phyloP scores from a whole-genome alignment of 31 red algal species.

The Odonthalia washingtoniensis region DNA sequence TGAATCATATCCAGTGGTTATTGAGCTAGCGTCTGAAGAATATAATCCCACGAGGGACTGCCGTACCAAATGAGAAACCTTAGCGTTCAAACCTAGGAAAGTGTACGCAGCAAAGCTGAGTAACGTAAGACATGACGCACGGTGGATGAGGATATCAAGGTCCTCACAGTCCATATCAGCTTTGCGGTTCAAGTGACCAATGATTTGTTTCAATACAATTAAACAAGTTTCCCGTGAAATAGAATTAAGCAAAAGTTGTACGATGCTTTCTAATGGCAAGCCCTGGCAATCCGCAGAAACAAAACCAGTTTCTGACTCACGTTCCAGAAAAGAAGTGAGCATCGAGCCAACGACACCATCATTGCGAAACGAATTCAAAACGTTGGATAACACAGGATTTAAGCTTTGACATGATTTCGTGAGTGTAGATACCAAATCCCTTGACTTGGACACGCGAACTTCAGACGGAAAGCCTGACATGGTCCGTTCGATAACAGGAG shows the following conservation, averaged over 20 bases:
- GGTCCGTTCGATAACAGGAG: slow-evolving; percentile 25
- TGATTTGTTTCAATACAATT: slow-evolving; percentile 24
- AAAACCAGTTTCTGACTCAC: not conserved
- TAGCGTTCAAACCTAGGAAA: slow-evolving; percentile 33
- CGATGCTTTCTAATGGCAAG: slow-evolving; percentile 46
- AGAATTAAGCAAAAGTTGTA: slow-evolving; percentile 36
- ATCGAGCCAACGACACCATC: slow-evolving; percentile 19
- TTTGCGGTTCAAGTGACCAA: slow-evolving; percentile 19
- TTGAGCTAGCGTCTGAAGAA: not conserved
- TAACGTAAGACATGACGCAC: slow-evolving; percentile 45
- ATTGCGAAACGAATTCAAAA: slow-evolving; percentile 37
- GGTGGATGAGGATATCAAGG: slow-evolving; percentile 30
- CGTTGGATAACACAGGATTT: slow-evolving; percentile 59
- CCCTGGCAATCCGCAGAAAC: slow-evolving; percentile 10
- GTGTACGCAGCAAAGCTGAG: slow-evolving; percentile 42
- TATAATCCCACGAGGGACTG: slow-evolving; percentile 40
- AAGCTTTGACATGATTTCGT: slow-evolving; percentile 54
- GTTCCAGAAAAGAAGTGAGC: slow-evolving; percentile 27
- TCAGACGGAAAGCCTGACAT: slow-evolving; percentile 7
- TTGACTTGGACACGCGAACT: not conserved
- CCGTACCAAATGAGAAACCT: slow-evolving; percentile 27
- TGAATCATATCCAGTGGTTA: too few species aligned
- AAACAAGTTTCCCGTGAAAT: slow-evolving; percentile 40
- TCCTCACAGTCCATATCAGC: not conserved
- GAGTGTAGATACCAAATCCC: slow-evolving; percentile 35